phyloP scores from a whole-genome alignment of 306 rosid genomes.

The Trifolium fragiferum region DNA sequence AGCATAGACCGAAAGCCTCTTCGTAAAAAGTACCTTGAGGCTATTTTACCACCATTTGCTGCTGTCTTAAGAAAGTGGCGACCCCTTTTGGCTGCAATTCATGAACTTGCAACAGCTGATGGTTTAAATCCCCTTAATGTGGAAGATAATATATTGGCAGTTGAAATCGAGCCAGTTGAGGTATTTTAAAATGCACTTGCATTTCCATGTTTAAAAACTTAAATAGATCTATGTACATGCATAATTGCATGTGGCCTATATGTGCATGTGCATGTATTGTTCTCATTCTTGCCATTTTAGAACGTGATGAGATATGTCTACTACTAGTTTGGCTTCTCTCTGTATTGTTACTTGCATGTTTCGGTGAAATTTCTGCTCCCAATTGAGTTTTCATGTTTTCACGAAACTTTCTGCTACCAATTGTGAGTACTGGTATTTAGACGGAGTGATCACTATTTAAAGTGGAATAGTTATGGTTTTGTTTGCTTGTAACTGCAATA shows the following conservation, averaged over 20 bases:
- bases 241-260: conserved; percentile 12
- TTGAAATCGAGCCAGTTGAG: conserved; percentile 83
- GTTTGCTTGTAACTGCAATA: conserved; percentile 27
- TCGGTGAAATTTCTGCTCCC: background rate
- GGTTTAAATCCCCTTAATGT: conserved; percentile 80
- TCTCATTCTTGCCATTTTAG: conserved; percentile 14
- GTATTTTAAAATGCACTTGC: conserved; percentile 44
- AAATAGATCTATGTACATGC: conserved; percentile 26
- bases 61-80: conserved; percentile 97
- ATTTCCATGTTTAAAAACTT: background rate
- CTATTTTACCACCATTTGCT: conserved; percentile 86
- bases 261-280: background rate
- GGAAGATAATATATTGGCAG: conserved; percentile 74
- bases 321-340: conserved; percentile 15
- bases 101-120: conserved; percentile 93
- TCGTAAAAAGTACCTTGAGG: conserved; percentile 87
- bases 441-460: conserved; percentile 19
- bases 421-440: conserved; percentile 5
- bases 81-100: conserved; percentile 92
- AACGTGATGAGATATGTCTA: conserved; percentile 17
- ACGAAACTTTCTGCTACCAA: conserved; percentile 8
- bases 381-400: conserved; percentile 8
- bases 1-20: conserved; percentile 77
- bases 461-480: background rate
- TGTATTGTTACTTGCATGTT: conserved; percentile 1